Evolutionary conservation across 2,329 filamentous ascomycete genomes (phyloP), one percentile per base, ranked within the genome.

Genomic region (Talaromyces amestolkiae): DNA sequence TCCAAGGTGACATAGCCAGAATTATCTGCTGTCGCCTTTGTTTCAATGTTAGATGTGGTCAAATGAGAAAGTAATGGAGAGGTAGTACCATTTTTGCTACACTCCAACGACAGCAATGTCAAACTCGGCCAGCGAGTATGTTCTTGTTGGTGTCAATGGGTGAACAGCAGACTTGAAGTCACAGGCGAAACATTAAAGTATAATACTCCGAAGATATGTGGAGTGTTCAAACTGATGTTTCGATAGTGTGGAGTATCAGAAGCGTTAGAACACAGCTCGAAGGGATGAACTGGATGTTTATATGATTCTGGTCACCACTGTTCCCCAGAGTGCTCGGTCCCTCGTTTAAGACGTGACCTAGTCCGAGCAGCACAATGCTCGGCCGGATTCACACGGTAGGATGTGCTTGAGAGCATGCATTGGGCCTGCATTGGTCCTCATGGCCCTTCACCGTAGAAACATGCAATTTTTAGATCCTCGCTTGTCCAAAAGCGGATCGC

Each of bases 381-480:
- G 27, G 11, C 33, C 37, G 31, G 17, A 39, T 37, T 17, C 54
- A 24, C 35, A 58, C 35, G 56, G 56, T 49, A 61, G 58, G 43
- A 61, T 61, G 43, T 61, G 58, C 22, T 49, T 39, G 58, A 47
- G 31, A 60, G 39, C 58, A 60, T 24, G n/a, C 31, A 7, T 37
- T 4, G 27, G 35, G 56, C 39, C 4, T 60, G 58, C 31, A 60
- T 47, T 47, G 58, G 58, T 27, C 35, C 39, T 24, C 58, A 60
- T 60, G 39, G 58, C 6, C 17, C 17, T 17, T 61, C 58, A 61
- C 58, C 58, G 58, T 61, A 33, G 1, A 22, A 61, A 31, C n/a
- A 22, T 61, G 35, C 22, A 6, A n/a, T 45, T 43, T 61, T 61
- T 61, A 61, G 58, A 24, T 24, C 15, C 41, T 24, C 8, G 27